Evolutionary conservation across 1,284 basidiomycete species (phyloP).

Genomic region (Lignosus rhinocerotis): DNA sequence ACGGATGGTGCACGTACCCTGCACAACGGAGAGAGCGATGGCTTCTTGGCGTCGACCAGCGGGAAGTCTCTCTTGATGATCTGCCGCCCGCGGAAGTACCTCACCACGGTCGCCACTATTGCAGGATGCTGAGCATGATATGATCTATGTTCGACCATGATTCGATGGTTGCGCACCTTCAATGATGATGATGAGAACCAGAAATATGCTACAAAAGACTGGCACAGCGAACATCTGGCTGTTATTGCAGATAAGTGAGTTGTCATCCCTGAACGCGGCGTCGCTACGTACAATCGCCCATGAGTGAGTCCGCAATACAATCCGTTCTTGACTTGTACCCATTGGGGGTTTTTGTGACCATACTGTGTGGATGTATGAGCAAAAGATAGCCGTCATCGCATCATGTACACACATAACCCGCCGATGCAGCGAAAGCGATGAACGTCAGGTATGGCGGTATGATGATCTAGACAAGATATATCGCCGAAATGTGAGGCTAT

Average conservation of each 20-base stretch:
- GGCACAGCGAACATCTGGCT: conserved; percentile 44
- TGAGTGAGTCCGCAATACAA: conserved; percentile 48
- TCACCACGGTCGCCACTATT: conserved; percentile 38
- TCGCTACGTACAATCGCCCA: conserved; percentile 36
- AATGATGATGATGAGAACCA: conserved; percentile 43
- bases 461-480: conserved; percentile 33
- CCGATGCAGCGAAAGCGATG: conserved; percentile 19
- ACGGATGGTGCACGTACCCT: conserved; percentile 22
- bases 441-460: conserved; percentile 41
- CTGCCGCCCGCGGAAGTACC: conserved; percentile 36
- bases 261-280: neutral
- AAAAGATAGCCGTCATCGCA: neutral
- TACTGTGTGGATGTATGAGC: neutral
- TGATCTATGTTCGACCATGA: neutral
- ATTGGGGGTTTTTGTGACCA: conserved; percentile 30
- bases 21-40: conserved; percentile 32
- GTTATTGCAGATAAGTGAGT: conserved; percentile 8
- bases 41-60: conserved; percentile 37
- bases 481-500: neutral
- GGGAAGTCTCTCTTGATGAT: conserved; percentile 44
- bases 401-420: conserved; percentile 20
- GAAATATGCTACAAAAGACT: conserved; percentile 43
- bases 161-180: conserved; percentile 39
- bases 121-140: neutral
- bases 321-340: conserved; percentile 41